Base-by-base conservation (phyloP, 495 filamentous ascomycete species). In the Penicillium lividum region DNA sequence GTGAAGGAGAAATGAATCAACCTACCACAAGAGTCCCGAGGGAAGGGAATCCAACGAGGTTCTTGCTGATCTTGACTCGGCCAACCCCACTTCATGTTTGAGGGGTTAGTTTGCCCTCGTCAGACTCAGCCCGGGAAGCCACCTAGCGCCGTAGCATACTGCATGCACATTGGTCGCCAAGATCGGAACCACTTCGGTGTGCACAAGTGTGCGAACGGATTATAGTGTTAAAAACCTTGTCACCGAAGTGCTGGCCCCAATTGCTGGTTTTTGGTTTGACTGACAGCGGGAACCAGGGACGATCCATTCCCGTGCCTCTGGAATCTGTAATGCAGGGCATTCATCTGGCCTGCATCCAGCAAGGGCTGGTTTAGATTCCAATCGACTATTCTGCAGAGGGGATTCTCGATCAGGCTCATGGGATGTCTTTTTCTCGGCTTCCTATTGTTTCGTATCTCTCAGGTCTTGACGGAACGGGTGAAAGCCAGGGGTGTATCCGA, bases 31-130 rank as follows among this genome's bases (percentile, higher is more conserved):
- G 33, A 55, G 43, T 62, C 64, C 67, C 67, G 64, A 69, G 52
- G 57, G 57, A 59, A 56, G 53, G 67, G 67, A 56, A 54, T 51
- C 62, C 59, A 67, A 67, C 62, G 64, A 69, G 61, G 52, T 58
- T 51, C 48, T 38, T 63, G 64, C 59, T 67, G 67, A 67, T 69
- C 64, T 29, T 62, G 53, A 45, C 64, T 45, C 38, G 53, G 56
- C 42, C 13, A 58, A 60, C 66, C 56, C 66, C 64, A 67, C 60
- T 60, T 29, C 53, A 43, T n/a, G 29, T 53, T 33, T 44, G 57
- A 53, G 27, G 54, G 42, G 34, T 48, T 54, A 45, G 54, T 36
- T 51, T 54, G 60, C 42, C 47, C 57, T 63, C 56, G 58, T 56
- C 52, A 58, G 49, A 59, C 53, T 38, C 40, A 59, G 51, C 63